Conservation (phyloP, 352 stramenopile genomes). For the Phytophthora agathidicida region DNA sequence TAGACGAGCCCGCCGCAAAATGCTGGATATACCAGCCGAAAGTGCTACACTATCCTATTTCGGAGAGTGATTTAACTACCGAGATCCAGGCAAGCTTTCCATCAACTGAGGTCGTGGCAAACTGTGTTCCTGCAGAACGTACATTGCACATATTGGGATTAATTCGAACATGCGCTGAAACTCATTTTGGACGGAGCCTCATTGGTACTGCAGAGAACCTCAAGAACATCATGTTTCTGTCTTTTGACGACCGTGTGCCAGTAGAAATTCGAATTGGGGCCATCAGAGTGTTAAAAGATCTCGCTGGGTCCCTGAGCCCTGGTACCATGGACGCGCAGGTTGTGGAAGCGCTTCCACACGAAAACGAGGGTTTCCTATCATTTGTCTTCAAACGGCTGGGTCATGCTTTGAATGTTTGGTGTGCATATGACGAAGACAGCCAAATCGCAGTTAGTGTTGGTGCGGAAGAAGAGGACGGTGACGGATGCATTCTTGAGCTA, state of each 20-base stretch:
- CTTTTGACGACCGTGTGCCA: slow-evolving; percentile 51
- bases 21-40: slow-evolving; percentile 70
- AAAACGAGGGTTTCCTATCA: slow-evolving; percentile 31
- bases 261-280: slow-evolving; percentile 58
- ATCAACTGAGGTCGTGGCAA: slow-evolving; percentile 22
- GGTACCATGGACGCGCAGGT: slow-evolving; percentile 50
- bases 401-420: slow-evolving; percentile 52
- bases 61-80: slow-evolving; percentile 54
- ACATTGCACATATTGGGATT: slow-evolving; percentile 71
- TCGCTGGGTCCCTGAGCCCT: slow-evolving; percentile 40
- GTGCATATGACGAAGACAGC: slow-evolving; percentile 29
- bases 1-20: slow-evolving; percentile 55
- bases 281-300: slow-evolving; percentile 50
- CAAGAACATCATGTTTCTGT: slow-evolving; percentile 62
- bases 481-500: slow-evolving; percentile 39
- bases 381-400: slow-evolving; percentile 48
- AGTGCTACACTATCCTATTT: slow-evolving; percentile 48
- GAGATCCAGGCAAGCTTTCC: slow-evolving; percentile 63
- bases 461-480: slow-evolving; percentile 10
- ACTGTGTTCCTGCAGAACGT: slow-evolving; percentile 46
- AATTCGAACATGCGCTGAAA: slow-evolving; percentile 65
- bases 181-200: slow-evolving; percentile 52
- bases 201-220: slow-evolving; percentile 69
- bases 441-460: neutral
- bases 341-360: slow-evolving; percentile 22